phyloP scores from a whole-genome alignment of 805 yeast genomes.

The Yueomyces sinensis region DNA sequence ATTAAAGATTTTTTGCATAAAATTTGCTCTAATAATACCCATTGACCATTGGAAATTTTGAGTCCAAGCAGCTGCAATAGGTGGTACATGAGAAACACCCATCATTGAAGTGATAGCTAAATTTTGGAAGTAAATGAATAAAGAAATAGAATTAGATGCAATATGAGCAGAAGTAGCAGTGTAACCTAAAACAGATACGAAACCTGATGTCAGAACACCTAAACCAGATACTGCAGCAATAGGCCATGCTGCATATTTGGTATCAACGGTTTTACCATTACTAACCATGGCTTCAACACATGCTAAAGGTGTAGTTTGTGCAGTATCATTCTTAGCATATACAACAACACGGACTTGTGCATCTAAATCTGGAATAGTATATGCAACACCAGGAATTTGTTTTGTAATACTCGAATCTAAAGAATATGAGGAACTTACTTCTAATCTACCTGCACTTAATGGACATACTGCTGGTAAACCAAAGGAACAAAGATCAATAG shows the following conservation, averaged over 20 bases:
- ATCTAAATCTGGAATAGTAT: constrained; percentile 85
- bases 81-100: constrained; percentile 88
- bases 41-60: constrained; percentile 95
- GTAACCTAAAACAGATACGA: constrained; percentile 78
- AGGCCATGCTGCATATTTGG: constrained; percentile 89
- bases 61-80: constrained; percentile 96
- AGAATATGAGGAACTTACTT: constrained; percentile 38
- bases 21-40: constrained; percentile 67
- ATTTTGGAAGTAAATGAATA: constrained; percentile 88
- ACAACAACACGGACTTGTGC: constrained; percentile 74
- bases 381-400: constrained; percentile 72
- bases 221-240: constrained; percentile 83
- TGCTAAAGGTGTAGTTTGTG: constrained; percentile 43
- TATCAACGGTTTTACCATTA: constrained; percentile 90
- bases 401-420: constrained; percentile 30
- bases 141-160: constrained; percentile 88
- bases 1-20: constrained; percentile 72
- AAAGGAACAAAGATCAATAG: constrained; percentile 54
- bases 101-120: constrained; percentile 88
- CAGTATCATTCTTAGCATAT: constrained; percentile 35
- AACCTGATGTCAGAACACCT: constrained; percentile 79
- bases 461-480: constrained; percentile 60
- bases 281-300: constrained; percentile 82
- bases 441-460: constrained; percentile 74
- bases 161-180: constrained; percentile 91